Evolutionary conservation across 495 filamentous ascomycete genomes (phyloP), one percentile per base, ranked within the genome.

Genomic region (Gamarada debralockiae): DNA sequence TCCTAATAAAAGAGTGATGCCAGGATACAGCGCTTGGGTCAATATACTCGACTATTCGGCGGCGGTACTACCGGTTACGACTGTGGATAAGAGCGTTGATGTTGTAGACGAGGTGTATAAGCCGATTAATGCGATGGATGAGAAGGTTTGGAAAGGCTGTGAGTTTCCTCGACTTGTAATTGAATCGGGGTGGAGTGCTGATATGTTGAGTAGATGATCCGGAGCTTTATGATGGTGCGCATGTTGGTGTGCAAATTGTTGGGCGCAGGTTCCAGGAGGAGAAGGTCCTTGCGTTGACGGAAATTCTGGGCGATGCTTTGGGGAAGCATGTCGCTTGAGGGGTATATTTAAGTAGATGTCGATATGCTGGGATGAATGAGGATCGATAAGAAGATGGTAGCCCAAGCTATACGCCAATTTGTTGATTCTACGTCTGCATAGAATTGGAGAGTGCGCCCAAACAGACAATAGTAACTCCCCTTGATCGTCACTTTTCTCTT

Each of bases 1-100:
- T 3, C 46, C 51, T 31, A 27, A 42, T 40, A 56, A 53, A 29
- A 31, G 53, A 18, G 22, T 60, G 8, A 43, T 53, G 27, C 57
- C 52, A 56, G 57, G 52, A 6, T 37, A 48, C 27, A 45, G 15
- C 2, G 31, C 48, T 3, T 61, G 54, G 54, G 89, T 85, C 78
- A 90, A 92, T 57, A 55, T 88, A 31, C 67, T 89, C 0, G 84
- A 89, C 60, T 83, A 84, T 52, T 84, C 82, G 10, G 73, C 75
- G n/a, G 66, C 69, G 2, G 70, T 82, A 0, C 78, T 87, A 55
- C 82, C 82, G 0, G 74, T 76, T 1, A 60, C 74, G 2, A 60
- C 62, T 18, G 76, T 76, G 18, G 54, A 58, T 31, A 63, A 60
- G 24, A 33, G 17, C 24, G 50, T 63, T 22, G 60, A 63, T 47